These are phyloP conservation scores for Nidula niveotomentosa DNA, from an alignment of 1,284 basidiomycete species.

Conservation along the genomic window DNA sequence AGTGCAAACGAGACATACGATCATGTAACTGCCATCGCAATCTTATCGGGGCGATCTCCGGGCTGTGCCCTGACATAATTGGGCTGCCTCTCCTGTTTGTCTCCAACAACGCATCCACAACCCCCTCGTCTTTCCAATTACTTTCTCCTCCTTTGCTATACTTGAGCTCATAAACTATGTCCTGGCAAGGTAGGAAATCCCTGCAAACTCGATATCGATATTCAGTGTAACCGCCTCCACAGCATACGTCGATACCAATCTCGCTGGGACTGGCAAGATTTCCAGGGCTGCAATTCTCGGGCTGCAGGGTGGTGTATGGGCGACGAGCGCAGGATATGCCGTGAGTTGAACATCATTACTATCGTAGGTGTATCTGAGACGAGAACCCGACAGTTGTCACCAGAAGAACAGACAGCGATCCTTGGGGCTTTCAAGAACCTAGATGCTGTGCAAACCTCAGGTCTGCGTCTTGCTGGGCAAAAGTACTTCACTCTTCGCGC, in stretches of 20 bases:
- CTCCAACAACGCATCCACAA: conserved; percentile 4
- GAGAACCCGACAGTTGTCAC: conserved; percentile 53
- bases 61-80: conserved; percentile 10
- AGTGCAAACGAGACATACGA: too few species aligned
- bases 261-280: conserved; percentile 80
- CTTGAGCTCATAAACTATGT: conserved; percentile 32
- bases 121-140: conserved; percentile 5
- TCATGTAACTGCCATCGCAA: background rate
- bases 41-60: conserved; percentile 18
- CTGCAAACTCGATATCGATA: background rate
- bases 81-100: conserved; percentile 9
- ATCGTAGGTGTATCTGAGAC: background rate
- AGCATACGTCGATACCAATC: conserved; percentile 90
- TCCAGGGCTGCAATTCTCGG: conserved; percentile 85
- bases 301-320: conserved; percentile 88
- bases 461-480: conserved; percentile 68
- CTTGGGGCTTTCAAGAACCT: conserved; percentile 53
- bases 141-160: background rate
- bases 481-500: conserved; percentile 83
- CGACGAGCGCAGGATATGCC: conserved; percentile 68
- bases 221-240: conserved; percentile 4
- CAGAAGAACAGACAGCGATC: conserved; percentile 76
- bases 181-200: conserved; percentile 46
- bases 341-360: conserved; percentile 43
- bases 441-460: conserved; percentile 48